Percentiles rank a stretch among this genome's conserved stretches.
Evolutionary conservation across 768 basidiomycete genomes (phyloP).

Genomic region (Daedaleopsis nitida): DNA sequence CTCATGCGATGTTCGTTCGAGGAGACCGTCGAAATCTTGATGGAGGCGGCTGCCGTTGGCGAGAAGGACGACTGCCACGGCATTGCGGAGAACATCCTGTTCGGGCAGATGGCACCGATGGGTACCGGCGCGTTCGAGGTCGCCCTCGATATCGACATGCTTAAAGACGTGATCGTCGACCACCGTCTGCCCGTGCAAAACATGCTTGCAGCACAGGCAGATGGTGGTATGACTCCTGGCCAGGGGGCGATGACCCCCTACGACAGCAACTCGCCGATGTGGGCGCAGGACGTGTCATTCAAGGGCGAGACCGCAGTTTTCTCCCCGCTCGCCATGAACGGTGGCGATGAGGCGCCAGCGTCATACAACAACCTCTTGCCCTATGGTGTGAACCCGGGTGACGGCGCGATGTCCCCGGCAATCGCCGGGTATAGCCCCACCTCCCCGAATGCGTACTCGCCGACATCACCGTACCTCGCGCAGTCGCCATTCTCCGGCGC

Average conservation of each 20-base stretch:
- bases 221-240: slow-evolving; percentile 89
- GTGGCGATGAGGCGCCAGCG: slow-evolving; percentile 72
- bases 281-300: slow-evolving; percentile 69
- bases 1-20: slow-evolving; percentile 99
- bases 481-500: slow-evolving; percentile 83
- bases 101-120: slow-evolving; percentile 99
- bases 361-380: slow-evolving; percentile 54
- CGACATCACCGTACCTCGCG: slow-evolving; percentile 88
- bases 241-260: slow-evolving; percentile 97
- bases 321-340: slow-evolving; percentile 89
- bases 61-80: slow-evolving; percentile 99
- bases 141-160: slow-evolving; percentile 94
- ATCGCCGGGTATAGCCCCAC: slow-evolving; percentile 89
- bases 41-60: slow-evolving; percentile 98
- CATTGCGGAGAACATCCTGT: slow-evolving; percentile 98
- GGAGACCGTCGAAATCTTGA: slow-evolving; percentile 98
- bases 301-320: slow-evolving; percentile 88
- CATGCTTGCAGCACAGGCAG: slow-evolving; percentile 75
- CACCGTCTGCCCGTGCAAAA: slow-evolving; percentile 84
- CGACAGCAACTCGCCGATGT: slow-evolving; percentile 86
- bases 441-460: slow-evolving; percentile 87
- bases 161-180: slow-evolving; percentile 98
- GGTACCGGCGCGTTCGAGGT: slow-evolving; percentile 97
- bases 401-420: slow-evolving; percentile 86
- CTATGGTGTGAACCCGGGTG: slow-evolving; percentile 84